Evolutionary conservation across 768 basidiomycete species (phyloP).

Genomic region (Pisolithus microcarpus): DNA sequence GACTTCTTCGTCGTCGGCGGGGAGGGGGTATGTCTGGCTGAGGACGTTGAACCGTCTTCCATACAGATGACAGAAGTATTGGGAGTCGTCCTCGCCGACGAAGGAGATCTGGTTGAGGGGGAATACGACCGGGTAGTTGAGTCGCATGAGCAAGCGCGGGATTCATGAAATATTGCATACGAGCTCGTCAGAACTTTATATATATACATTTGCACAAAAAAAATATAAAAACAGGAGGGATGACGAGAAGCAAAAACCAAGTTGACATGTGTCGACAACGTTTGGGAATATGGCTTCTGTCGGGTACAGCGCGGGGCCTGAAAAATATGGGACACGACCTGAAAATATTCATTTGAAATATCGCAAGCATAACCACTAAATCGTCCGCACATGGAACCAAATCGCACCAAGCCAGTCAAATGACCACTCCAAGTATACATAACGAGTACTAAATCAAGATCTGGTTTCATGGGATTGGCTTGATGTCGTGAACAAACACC

Average conservation of each 20-base stretch:
- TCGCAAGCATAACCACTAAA: conserved; percentile 20
- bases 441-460: too few species aligned
- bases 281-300: conserved; percentile 11
- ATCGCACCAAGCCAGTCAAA: too few species aligned
- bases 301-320: conserved; percentile 30
- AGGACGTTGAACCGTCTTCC: conserved; percentile 50
- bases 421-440: conserved; percentile 1
- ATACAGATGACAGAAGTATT: conserved; percentile 48
- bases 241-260: conserved; percentile 25
- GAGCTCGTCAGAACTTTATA: neutral
- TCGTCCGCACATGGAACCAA: conserved; percentile 6
- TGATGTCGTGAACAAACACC: conserved; percentile 88
- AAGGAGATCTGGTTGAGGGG: conserved; percentile 30
- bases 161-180: neutral
- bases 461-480: conserved; percentile 28
- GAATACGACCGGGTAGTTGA: conserved; percentile 27
- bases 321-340: conserved; percentile 1
- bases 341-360: conserved; percentile 22
- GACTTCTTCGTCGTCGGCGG: conserved; percentile 60
- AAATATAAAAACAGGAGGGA: conserved; percentile 18
- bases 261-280: conserved; percentile 17
- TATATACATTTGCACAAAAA: too few species aligned
- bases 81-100: conserved; percentile 38
- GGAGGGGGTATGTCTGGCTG: conserved; percentile 53
- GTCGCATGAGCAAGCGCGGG: conserved; percentile 17